Conservation (phyloP, 371 early-diverging fungal species). For the Haplosporangium sp. region DNA sequence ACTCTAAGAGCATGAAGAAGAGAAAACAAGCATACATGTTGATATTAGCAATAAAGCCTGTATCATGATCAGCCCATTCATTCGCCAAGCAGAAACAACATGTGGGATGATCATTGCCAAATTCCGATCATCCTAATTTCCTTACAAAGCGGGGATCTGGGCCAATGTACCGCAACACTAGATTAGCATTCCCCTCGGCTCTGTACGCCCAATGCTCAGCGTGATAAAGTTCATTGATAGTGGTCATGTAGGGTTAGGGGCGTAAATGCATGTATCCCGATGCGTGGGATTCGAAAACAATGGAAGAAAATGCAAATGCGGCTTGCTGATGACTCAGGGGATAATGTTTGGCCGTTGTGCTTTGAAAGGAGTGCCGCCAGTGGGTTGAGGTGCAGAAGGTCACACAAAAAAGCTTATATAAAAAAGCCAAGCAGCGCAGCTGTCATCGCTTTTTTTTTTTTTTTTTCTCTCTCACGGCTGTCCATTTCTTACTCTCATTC, state of each 20-base stretch:
- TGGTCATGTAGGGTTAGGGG: conserved; percentile 10
- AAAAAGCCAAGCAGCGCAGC: no score
- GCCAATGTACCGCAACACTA: conserved; percentile 46
- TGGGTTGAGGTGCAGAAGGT: no score
- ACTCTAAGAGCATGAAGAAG: conserved; percentile 7
- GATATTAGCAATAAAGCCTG: background rate
- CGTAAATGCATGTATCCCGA: background rate
- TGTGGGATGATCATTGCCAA: background rate
- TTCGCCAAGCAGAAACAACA: background rate
- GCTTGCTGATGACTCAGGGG: no score
- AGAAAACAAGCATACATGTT: background rate
- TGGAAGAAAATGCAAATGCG: background rate
- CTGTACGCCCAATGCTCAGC: conserved; percentile 41
- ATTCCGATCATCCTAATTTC: background rate
- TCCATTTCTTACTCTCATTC: no score
- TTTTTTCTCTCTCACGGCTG: no score
- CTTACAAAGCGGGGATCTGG: conserved; percentile 38
- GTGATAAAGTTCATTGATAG: conserved; percentile 25
- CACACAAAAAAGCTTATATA: no score
- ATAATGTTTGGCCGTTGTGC: no score
- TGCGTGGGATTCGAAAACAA: conserved; percentile 3
- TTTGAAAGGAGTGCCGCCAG: no score
- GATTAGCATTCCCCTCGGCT: conserved; percentile 52
- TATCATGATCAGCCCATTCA: no score
- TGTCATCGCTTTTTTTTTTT: no score